Conservation (phyloP, 176 grass and related monocot species). For the Miscanthus lutarioriparius region DNA sequence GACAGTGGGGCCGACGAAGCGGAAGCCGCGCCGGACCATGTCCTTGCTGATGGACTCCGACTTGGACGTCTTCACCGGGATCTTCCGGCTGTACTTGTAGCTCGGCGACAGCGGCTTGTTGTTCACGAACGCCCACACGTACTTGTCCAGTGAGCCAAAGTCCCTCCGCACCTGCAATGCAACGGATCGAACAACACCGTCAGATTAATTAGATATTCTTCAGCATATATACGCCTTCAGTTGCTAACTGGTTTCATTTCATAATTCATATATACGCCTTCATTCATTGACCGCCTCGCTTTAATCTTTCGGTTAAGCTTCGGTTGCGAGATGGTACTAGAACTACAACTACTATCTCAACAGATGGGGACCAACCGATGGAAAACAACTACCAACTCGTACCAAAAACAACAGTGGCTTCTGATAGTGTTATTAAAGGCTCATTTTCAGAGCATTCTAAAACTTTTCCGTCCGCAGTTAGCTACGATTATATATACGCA, state of each 20-base stretch:
- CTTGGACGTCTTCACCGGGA: slow-evolving; percentile 96
- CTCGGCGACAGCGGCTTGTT: slow-evolving; percentile 69
- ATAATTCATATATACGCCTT: background rate
- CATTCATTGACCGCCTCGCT: slow-evolving; percentile 17
- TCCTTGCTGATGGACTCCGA: slow-evolving; percentile 98
- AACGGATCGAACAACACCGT: background rate
- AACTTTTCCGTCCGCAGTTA: background rate
- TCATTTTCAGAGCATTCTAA: background rate
- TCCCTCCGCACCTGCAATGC: slow-evolving; percentile 52
- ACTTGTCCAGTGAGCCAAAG: slow-evolving; percentile 70
- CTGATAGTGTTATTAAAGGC: background rate
- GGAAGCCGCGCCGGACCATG: slow-evolving; percentile 90
- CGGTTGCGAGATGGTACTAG: background rate
- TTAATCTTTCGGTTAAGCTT: slow-evolving; percentile 18
- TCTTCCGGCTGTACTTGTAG: slow-evolving; percentile 90
- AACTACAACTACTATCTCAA: slow-evolving; percentile 1
- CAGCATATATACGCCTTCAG: slow-evolving; percentile 19
- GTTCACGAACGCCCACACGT: slow-evolving; percentile 93
- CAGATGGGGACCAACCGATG: background rate
- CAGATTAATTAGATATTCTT: background rate
- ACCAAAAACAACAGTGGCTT: background rate
- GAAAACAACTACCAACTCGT: background rate
- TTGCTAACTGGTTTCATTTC: slow-evolving; percentile 10
- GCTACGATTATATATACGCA: background rate
- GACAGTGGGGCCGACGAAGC: slow-evolving; percentile 87